These are phyloP conservation scores for Aspergillus funiculosus DNA, from an alignment of 495 filamentous ascomycete species.

Conservation along the genomic window DNA sequence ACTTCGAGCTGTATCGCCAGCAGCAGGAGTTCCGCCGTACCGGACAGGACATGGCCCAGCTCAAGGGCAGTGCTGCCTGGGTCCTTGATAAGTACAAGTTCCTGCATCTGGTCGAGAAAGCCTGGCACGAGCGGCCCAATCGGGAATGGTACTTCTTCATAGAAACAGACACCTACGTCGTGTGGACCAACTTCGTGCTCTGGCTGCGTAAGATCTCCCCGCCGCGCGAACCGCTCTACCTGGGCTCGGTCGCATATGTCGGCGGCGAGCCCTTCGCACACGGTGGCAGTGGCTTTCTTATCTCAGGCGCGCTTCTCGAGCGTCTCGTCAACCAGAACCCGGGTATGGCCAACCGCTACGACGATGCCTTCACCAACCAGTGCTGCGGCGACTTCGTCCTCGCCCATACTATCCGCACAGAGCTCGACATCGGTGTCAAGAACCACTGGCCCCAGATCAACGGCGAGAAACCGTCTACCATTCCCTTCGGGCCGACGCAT, in stretches of 20 bases:
- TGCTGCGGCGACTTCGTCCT: slow-evolving; percentile 46
- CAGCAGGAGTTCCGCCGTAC: slow-evolving; percentile 40
- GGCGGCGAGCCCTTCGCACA: slow-evolving; percentile 43
- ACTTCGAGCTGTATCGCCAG: slow-evolving; percentile 52
- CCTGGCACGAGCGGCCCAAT: slow-evolving; percentile 45
- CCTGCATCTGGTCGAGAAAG: slow-evolving; percentile 50
- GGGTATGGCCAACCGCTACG: slow-evolving; percentile 29
- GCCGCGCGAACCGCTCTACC: slow-evolving; percentile 41
- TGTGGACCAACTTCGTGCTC: slow-evolving; percentile 53
- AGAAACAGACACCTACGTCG: slow-evolving; percentile 54
- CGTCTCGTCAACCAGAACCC: slow-evolving; percentile 15
- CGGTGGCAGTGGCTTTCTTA: slow-evolving; percentile 46
- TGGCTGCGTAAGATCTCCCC: slow-evolving; percentile 43
- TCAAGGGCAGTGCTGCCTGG: slow-evolving; percentile 32
- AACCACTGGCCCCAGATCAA: slow-evolving; percentile 48
- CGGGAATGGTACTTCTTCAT: slow-evolving; percentile 57
- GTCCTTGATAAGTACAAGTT: slow-evolving; percentile 59
- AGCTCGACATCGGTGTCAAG: slow-evolving; percentile 33
- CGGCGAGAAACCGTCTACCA: slow-evolving; percentile 38
- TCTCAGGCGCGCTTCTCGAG: slow-evolving; percentile 46
- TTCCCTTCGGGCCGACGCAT: slow-evolving; percentile 38
- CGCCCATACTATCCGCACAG: slow-evolving; percentile 36
- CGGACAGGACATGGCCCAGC: slow-evolving; percentile 27
- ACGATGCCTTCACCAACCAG: slow-evolving; percentile 27
- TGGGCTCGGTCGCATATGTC: slow-evolving; percentile 45